phyloP scores from a whole-genome alignment of 2,329 filamentous ascomycete genomes.

The Trichothecium sympodiale region DNA sequence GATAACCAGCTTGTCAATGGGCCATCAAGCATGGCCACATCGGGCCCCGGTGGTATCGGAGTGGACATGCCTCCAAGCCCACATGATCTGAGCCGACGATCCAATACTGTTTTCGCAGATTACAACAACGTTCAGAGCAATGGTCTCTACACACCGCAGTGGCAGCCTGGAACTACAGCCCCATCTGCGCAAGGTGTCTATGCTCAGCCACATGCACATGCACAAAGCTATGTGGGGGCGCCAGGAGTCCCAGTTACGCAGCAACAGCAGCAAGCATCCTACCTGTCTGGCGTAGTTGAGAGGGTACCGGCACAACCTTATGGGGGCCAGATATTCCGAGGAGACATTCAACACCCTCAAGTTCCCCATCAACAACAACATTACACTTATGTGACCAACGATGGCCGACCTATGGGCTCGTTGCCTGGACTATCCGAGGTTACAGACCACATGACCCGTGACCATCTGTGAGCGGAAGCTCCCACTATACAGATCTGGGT shows the following conservation, averaged over 20 bases:
- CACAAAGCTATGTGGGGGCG: conserved; percentile 19
- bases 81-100: conserved; percentile 33
- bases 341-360: conserved; percentile 16
- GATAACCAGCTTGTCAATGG: conserved; percentile 21
- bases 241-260: conserved; percentile 19
- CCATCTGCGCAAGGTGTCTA: conserved; percentile 32
- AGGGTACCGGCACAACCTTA: conserved; percentile 20
- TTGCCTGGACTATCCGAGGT: conserved; percentile 9
- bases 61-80: conserved; percentile 35
- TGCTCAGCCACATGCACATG: conserved; percentile 27
- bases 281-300: conserved; percentile 18
- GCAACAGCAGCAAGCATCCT: conserved; percentile 4
- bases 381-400: conserved; percentile 23
- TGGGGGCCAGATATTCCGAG: conserved; percentile 21
- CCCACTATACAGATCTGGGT: too few relatives aligned
- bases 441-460: conserved; percentile 18
- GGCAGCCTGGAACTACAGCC: conserved; percentile 31
- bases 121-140: conserved; percentile 27
- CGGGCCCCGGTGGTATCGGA: conserved; percentile 20
- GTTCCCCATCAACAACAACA: conserved; percentile 16
- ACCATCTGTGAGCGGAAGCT: conserved; percentile 10
- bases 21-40: conserved; percentile 21
- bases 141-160: conserved; percentile 29
- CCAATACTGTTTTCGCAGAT: conserved; percentile 35
- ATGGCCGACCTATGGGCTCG: conserved; percentile 17